Evolutionary conservation across 306 rosid species (phyloP).

Genomic region (Dicorynia guianensis): DNA sequence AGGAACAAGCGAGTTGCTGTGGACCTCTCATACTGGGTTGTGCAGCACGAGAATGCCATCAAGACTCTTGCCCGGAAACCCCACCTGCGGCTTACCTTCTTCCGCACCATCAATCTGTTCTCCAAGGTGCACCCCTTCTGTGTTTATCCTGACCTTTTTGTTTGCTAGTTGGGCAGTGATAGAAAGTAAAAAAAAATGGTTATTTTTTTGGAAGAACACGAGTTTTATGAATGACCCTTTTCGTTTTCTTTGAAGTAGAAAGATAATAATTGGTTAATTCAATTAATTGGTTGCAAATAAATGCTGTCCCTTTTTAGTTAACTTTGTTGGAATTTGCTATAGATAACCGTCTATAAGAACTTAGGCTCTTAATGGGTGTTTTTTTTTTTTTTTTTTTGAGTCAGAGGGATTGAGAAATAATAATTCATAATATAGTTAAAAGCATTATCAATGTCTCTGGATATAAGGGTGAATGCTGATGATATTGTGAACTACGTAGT

Average conservation of each 20-base stretch:
- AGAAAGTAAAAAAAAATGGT: neutral
- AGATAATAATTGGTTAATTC: neutral
- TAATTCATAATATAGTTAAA: neutral
- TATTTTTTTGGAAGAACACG: neutral
- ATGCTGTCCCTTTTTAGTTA: conserved; percentile 2
- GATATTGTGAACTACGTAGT: conserved; percentile 54
- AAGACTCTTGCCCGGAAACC: conserved; percentile 65
- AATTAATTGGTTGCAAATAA: neutral
- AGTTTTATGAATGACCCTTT: conserved; percentile 10
- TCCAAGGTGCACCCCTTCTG: conserved; percentile 62
- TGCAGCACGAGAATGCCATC: conserved; percentile 81
- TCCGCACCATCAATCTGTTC: conserved; percentile 84
- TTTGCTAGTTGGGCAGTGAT: neutral
- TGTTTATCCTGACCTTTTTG: neutral
- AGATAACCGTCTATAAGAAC: neutral
- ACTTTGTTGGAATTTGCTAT: neutral
- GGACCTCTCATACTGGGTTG: conserved; percentile 92
- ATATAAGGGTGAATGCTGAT: conserved; percentile 24
- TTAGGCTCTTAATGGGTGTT: neutral
- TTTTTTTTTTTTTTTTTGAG: neutral
- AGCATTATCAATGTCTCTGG: neutral
- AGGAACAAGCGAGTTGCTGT: conserved; percentile 95
- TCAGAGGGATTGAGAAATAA: neutral
- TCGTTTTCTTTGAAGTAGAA: neutral
- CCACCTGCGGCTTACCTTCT: conserved; percentile 79